A percentile compares a stretch with the other conserved stretches of the same genome.
Conservation (phyloP, 352 stramenopile species). For the Aphanomyces astaci region DNA sequence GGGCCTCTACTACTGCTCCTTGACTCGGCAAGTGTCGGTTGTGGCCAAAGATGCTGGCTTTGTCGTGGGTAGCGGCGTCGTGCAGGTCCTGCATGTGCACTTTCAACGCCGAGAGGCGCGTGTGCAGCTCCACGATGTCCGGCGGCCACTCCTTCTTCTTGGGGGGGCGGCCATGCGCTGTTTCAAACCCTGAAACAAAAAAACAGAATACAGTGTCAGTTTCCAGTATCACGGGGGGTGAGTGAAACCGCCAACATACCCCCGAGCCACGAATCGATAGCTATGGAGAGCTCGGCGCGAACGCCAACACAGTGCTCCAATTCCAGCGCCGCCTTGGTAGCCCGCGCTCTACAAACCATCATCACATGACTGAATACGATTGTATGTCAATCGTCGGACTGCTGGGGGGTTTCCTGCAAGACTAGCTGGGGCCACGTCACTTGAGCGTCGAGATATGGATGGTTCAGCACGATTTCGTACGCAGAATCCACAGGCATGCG, state of each 20-base stretch:
- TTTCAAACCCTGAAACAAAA: not conserved
- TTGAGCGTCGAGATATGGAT: not conserved
- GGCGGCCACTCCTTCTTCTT: slow-evolving; percentile 7
- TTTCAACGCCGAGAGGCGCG: not conserved
- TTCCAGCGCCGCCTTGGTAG: not conserved
- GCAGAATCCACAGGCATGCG: not conserved
- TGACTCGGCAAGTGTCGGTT: no score
- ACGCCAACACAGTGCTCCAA: not conserved
- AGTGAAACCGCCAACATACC: not conserved
- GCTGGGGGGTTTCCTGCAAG: not conserved
- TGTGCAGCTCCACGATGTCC: not conserved
- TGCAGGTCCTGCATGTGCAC: slow-evolving; percentile 9
- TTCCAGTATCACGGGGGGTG: no score
- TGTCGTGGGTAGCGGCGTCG: not conserved
- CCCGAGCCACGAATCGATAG: not conserved
- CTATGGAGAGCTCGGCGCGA: not conserved
- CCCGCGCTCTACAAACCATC: not conserved
- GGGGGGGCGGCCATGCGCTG: not conserved
- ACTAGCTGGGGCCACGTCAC: not conserved
- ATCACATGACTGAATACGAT: not conserved
- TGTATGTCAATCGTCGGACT: not conserved
- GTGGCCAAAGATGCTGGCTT: slow-evolving; percentile 1
- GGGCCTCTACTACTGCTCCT: no score
- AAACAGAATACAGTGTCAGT: not conserved
- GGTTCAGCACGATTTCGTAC: not conserved